Evolutionary conservation across 2,329 filamentous ascomycete genomes (phyloP), one percentile per base, ranked within the genome.

Genomic region (Huntiella savannae): DNA sequence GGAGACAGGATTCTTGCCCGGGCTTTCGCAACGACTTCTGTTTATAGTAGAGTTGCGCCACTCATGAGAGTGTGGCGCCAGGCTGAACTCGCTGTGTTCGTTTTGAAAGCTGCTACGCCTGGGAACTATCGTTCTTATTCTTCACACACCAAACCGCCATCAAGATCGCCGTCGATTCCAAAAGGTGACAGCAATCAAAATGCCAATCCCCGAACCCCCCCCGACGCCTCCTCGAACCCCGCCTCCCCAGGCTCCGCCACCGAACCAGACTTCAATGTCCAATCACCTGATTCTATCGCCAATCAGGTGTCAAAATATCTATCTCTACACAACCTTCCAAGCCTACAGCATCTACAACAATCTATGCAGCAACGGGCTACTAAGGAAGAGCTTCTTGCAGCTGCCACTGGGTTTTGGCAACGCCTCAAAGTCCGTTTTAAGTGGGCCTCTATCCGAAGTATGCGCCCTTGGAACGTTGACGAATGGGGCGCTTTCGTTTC

Each of bases 381-480:
- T 5, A 95, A 93, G 58, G 87, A 95, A 59, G 91, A 98, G 60
- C 70, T 98, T 22, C 68, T 98, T 33, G 81, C 83, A 15, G 88
- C 91, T 4, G 86, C 91, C 33, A 95, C 78, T 16, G 87, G 87
- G 1, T 95, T 96, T 60, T 91, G 85, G 78, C 80, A 92, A 52
- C 75, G 91, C 42, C 62, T 95, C 39, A 85, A 81, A 57, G 82
- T 96, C 17, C 80, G 86, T 36, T 92, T 96, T 66, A 98, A 98
- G 62, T 98, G 91, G 91, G 79, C 91, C 55, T 92, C 91, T 2
- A 98, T 98, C 55, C 72, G 87, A 57, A 94, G 87, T 59, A 83
- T 82, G 60, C 73, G 91, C 34, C 91, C 91, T 0, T 98, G 91
- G 75, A 98, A 93, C 60, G 74, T 80, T 16, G 91, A 98, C 60